Conservation (phyloP, 2,329 filamentous ascomycete species). For the Blastomyces gilchristii region DNA sequence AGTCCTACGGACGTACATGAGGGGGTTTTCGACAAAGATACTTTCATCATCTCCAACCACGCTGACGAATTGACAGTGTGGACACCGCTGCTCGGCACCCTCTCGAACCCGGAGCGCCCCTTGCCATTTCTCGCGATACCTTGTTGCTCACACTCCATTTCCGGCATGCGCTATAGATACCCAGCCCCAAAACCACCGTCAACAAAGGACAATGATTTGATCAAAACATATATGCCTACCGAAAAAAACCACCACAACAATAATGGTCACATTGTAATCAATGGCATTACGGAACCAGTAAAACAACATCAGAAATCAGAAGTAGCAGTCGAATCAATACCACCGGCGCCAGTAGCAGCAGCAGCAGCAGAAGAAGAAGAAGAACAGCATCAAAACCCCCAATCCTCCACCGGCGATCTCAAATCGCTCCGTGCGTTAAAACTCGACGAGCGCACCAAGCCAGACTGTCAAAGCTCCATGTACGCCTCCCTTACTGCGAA, state of each 20-base stretch:
- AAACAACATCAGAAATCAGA: not conserved
- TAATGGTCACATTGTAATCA: slow-evolving; percentile 35
- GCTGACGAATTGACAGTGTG: slow-evolving; percentile 92
- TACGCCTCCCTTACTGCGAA: slow-evolving; percentile 79
- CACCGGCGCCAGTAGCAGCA: not conserved
- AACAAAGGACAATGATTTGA: slow-evolving; percentile 4
- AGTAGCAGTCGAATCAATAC: not conserved
- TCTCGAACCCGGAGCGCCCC: slow-evolving; percentile 44
- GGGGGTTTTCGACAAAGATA: slow-evolving; percentile 60
- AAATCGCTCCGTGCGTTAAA: slow-evolving; percentile 31
- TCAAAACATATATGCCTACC: slow-evolving; percentile 10
- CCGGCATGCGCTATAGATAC: slow-evolving; percentile 59
- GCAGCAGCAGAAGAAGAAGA: not conserved
- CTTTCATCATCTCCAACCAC: slow-evolving; percentile 94
- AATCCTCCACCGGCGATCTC: slow-evolving; percentile 33
- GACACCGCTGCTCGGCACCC: slow-evolving; percentile 77
- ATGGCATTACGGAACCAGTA: slow-evolving; percentile 20
- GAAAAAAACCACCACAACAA: slow-evolving; percentile 5
- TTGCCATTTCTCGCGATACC: slow-evolving; percentile 87
- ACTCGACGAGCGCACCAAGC: slow-evolving; percentile 23
- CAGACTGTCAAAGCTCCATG: slow-evolving; percentile 48
- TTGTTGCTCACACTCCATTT: slow-evolving; percentile 84
- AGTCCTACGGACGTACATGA: slow-evolving; percentile 15
- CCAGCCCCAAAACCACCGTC: slow-evolving; percentile 20
- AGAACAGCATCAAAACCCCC: slow-evolving; percentile 12